These are phyloP conservation scores for Theobroma cacao DNA, from an alignment of 345 rosid species.

Conservation along the genomic window DNA sequence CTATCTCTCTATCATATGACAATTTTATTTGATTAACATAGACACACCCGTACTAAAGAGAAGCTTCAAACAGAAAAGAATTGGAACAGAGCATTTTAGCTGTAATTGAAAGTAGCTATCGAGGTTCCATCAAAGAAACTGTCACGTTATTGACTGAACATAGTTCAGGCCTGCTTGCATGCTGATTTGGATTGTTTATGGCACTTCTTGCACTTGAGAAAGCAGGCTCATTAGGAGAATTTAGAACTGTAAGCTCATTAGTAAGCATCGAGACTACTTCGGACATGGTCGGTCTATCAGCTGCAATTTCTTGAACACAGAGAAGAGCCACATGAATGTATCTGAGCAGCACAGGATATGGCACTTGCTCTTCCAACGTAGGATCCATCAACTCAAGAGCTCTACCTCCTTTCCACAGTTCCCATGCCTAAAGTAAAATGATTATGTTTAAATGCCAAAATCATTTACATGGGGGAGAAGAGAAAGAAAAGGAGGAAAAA, in stretches of 20 bases:
- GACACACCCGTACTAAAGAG: not conserved
- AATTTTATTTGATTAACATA: too few species aligned
- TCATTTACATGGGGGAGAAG: not conserved
- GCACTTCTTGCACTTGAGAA: constrained; percentile 8
- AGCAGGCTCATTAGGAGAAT: constrained; percentile 25
- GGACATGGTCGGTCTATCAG: constrained; percentile 30
- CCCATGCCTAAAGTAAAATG: not conserved
- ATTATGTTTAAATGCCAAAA: not conserved
- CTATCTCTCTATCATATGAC: too few species aligned
- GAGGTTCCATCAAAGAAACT: not conserved
- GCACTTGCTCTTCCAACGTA: not conserved
- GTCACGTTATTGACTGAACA: not conserved
- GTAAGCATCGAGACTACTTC: constrained; percentile 23
- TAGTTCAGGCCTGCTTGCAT: not conserved
- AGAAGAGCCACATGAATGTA: constrained; percentile 17
- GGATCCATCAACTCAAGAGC: constrained; percentile 6
- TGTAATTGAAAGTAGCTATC: not conserved
- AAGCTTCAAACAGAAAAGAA: not conserved
- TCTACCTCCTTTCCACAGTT: not conserved
- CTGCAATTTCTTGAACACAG: constrained; percentile 24
- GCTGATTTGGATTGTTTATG: not conserved
- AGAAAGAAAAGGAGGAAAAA: not conserved
- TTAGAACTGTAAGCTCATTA: constrained; percentile 13
- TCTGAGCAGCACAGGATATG: not conserved
- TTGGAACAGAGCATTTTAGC: not conserved